A percentile compares a stretch with the other conserved stretches of the same genome.
These are phyloP conservation scores for Triticum monococcum DNA, from an alignment of 176 grass and related monocot species.

Conservation along the genomic window DNA sequence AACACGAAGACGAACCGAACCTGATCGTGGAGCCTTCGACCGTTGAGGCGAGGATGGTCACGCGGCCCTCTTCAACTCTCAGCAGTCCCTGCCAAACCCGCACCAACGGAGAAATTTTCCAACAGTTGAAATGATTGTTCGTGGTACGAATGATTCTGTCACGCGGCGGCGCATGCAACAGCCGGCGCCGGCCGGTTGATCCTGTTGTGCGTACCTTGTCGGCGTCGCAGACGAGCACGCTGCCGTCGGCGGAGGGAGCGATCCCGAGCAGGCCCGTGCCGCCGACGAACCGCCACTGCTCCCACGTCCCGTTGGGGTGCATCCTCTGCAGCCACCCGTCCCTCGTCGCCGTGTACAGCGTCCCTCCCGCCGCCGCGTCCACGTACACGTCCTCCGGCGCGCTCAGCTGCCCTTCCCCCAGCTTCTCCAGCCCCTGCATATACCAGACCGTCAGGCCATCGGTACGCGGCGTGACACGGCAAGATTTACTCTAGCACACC, in stretches of 20 bases:
- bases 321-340: constrained; percentile 81
- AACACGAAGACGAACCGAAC: not conserved
- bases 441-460: not conserved
- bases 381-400: constrained; percentile 70
- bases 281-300: constrained; percentile 63
- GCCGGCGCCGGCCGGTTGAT: no score
- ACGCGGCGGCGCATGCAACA: not conserved
- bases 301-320: constrained; percentile 56
- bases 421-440: constrained; percentile 59
- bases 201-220: constrained; percentile 38
- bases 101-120: not conserved
- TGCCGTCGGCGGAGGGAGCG: constrained; percentile 40
- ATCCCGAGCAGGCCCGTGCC: constrained; percentile 52
- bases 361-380: constrained; percentile 53
- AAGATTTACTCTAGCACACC: not conserved
- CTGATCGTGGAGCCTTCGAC: constrained; percentile 53
- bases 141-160: not conserved
- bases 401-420: constrained; percentile 52
- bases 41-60: constrained; percentile 54
- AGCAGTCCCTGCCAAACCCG: constrained; percentile 49
- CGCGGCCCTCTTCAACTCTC: constrained; percentile 47
- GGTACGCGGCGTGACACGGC: not conserved
- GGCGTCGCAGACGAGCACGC: constrained; percentile 68
- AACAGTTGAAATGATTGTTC: not conserved
- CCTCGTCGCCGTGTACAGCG: constrained; percentile 60